Evolutionary conservation across 495 filamentous ascomycete genomes (phyloP).

Genomic region (Penicillium bovifimosum): DNA sequence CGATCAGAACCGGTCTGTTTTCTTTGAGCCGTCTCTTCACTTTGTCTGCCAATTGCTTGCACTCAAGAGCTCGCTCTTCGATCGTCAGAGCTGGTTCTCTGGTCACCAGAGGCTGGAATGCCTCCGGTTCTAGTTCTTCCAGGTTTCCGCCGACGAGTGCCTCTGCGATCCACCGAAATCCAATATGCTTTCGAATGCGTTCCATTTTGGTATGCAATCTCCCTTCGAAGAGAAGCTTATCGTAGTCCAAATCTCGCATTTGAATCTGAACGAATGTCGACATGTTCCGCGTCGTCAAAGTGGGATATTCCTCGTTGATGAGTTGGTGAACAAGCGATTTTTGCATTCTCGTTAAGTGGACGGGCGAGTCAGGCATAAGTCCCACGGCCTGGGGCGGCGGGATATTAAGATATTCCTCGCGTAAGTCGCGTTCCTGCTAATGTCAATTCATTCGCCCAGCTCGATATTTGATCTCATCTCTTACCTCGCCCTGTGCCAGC

Average conservation of each 20-base stretch:
- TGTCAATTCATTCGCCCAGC: not conserved
- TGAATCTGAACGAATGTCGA: constrained; percentile 50
- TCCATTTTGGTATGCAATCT: constrained; percentile 34
- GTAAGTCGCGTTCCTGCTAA: constrained; percentile 14
- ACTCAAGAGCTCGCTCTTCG: constrained; percentile 32
- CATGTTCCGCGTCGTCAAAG: constrained; percentile 42
- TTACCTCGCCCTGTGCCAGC: constrained; percentile 30
- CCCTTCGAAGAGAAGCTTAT: constrained; percentile 36
- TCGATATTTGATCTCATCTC: not conserved
- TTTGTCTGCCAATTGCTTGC: constrained; percentile 20
- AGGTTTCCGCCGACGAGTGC: constrained; percentile 58
- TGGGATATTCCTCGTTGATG: constrained; percentile 57
- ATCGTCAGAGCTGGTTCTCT: no score
- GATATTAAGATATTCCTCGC: constrained; percentile 26
- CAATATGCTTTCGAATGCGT: constrained; percentile 46
- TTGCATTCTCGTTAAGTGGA: constrained; percentile 45
- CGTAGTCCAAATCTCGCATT: constrained; percentile 41
- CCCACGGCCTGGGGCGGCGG: constrained; percentile 20
- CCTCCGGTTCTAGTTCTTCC: constrained; percentile 39
- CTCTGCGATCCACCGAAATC: constrained; percentile 67
- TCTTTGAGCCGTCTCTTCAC: constrained; percentile 38
- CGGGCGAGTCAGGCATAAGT: constrained; percentile 5
- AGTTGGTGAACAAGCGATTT: constrained; percentile 65
- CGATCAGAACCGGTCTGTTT: constrained; percentile 55
- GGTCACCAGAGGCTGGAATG: constrained; percentile 28